These are phyloP conservation scores for Termitomyces sp. DNA, from an alignment of 768 basidiomycete species.

Conservation along the genomic window DNA sequence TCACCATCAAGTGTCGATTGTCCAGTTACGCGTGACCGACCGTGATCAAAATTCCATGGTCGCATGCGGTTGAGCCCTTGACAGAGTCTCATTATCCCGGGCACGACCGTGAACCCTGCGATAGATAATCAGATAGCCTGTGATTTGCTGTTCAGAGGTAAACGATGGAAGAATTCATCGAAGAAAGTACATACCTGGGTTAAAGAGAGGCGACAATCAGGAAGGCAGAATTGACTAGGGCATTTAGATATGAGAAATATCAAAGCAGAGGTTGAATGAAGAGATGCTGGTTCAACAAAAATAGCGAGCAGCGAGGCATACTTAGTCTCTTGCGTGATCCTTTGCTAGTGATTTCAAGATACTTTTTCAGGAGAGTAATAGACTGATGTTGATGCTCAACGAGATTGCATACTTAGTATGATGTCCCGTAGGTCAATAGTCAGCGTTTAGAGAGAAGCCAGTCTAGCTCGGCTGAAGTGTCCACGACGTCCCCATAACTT, in stretches of 20 bases:
- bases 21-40: neutral
- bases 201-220: slow-evolving; percentile 30
- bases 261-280: slow-evolving; percentile 37
- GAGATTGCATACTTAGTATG: slow-evolving; percentile 37
- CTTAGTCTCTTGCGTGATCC: slow-evolving; percentile 26
- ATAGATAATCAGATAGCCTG: slow-evolving; percentile 38
- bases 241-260: slow-evolving; percentile 34
- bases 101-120: slow-evolving; percentile 37
- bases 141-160: slow-evolving; percentile 23
- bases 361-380: slow-evolving; percentile 28
- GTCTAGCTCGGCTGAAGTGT: slow-evolving; percentile 39
- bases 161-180: neutral
- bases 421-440: slow-evolving; percentile 28
- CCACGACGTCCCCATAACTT: slow-evolving; percentile 40
- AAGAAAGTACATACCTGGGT: slow-evolving; percentile 27
- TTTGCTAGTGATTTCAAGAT: slow-evolving; percentile 25
- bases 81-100: slow-evolving; percentile 25
- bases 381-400: slow-evolving; percentile 35
- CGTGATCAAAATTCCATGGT: slow-evolving; percentile 1
- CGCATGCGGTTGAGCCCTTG: slow-evolving; percentile 11
- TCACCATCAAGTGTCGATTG: neutral
- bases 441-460: slow-evolving; percentile 34
- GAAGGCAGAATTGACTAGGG: slow-evolving; percentile 38
- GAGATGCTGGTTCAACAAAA: slow-evolving; percentile 40
- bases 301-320: slow-evolving; percentile 35